Percentiles rank a stretch among this genome's conserved stretches.
Conservation (phyloP, 805 yeast genomes). For the Blastobotrys attinorum region DNA sequence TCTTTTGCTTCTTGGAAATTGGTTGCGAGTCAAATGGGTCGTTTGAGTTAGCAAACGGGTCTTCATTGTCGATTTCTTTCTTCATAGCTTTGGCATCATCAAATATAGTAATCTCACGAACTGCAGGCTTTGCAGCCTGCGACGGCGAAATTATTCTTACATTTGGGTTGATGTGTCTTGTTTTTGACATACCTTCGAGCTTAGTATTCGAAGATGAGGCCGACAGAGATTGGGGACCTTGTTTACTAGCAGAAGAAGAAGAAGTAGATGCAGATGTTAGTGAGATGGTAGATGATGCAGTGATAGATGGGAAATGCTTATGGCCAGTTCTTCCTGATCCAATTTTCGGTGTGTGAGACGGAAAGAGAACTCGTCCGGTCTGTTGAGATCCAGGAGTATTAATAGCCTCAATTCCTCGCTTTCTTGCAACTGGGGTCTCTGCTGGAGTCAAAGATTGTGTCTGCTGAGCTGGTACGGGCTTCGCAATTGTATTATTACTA, state of each 20-base stretch:
- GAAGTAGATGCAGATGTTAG: background rate
- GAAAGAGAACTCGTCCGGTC: constrained; percentile 18
- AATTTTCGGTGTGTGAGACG: constrained; percentile 15
- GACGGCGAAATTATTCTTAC: background rate
- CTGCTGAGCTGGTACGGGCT: background rate
- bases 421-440: constrained; percentile 18
- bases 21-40: constrained; percentile 3
- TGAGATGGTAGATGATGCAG: background rate
- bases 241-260: background rate
- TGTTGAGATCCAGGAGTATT: constrained; percentile 5
- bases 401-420: constrained; percentile 11
- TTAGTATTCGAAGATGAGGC: background rate
- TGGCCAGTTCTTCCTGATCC: constrained; percentile 7
- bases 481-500: too few species aligned
- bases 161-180: too few species aligned
- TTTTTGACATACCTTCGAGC: too few species aligned
- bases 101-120: constrained; percentile 9
- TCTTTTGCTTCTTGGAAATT: background rate
- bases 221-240: too few species aligned
- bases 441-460: constrained; percentile 17
- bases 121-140: background rate
- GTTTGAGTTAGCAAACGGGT: constrained; percentile 2
- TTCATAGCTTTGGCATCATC: constrained; percentile 12
- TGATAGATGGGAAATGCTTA: background rate
- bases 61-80: constrained; percentile 9